Evolutionary conservation across 2,329 filamentous ascomycete genomes (phyloP), one percentile per base, ranked within the genome.

Genomic region (Ceratocystis colombiana): DNA sequence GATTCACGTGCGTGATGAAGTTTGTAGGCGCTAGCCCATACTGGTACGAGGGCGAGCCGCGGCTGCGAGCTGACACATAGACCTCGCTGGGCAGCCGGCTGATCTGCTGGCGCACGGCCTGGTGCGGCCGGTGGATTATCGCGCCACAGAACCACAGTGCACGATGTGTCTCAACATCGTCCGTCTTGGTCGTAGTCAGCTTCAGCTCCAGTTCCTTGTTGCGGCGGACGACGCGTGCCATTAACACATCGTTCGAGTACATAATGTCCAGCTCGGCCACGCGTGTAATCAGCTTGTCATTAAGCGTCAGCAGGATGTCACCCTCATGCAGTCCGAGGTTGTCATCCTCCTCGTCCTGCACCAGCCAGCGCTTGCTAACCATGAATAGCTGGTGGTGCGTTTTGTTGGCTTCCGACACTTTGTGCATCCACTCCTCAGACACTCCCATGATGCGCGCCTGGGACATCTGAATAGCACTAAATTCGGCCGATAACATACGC

Each of bases 401-500:
- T 48, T 90, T 88, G 75, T 99, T 96, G 69, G 90, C 90, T 70
- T 86, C 80, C 64, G 94, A 87, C 1, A 96, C 93, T 75, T 90
- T 88, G 71, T 89, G 82, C 71, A 99, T 96, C 94, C 93, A 97
- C 69, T 95, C 88, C 72, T 97, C 92, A 0, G 89, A 90, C 0
- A 97, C 90, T 8, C 94, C 94, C 92, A 99, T 97, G 70, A 97
- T 90, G 46, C 92, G 88, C 17, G 90, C 93, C 77, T 99, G 94
- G 48, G 88, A 89, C 93, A 99, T 97, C 72, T 96, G 91, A 37
- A 99, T 90, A 10, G 94, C 88, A 67, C 95, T 89, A 73, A 95
- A 92, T 75, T 99, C 94, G 72, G 96, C 90, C 64, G 94, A 94
- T 57, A 99, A 78, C 74, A 99, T 96, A 17, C 93, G 86, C 44